phyloP scores from a whole-genome alignment of 148 eudicot genomes.

The Dysphania ambrosioides region DNA sequence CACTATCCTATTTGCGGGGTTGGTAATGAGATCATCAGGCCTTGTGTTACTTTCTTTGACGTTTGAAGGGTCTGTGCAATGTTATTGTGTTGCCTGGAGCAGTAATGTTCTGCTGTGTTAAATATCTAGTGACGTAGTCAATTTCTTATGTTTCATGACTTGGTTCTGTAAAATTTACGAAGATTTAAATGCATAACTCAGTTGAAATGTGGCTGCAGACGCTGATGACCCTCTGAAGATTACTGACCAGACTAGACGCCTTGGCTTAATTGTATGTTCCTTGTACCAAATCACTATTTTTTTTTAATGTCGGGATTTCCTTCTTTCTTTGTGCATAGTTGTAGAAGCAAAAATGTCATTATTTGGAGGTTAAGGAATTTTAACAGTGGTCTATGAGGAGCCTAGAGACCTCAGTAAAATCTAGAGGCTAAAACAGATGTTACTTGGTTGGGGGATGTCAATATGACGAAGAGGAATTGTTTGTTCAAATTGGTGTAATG shows the following conservation, averaged over 20 bases:
- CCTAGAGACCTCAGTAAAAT: no score
- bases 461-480: neutral
- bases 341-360: neutral
- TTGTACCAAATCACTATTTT: neutral
- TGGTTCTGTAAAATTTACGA: neutral
- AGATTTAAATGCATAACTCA: neutral
- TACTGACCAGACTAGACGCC: slow-evolving; percentile 29
- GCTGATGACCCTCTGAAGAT: slow-evolving; percentile 27
- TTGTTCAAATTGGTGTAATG: neutral
- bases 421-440: no score
- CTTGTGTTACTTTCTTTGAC: neutral
- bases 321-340: neutral
- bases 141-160: neutral
- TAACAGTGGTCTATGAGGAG: no score
- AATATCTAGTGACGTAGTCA: neutral
- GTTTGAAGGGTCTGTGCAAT: neutral
- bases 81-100: neutral
- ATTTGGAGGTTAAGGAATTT: neutral
- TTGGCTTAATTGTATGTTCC: slow-evolving; percentile 27
- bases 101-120: neutral
- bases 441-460: no score
- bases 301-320: neutral
- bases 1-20: no score
- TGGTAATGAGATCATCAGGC: neutral
- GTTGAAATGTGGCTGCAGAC: slow-evolving; percentile 12